Evolutionary conservation across 306 rosid genomes (phyloP), one percentile per base, ranked within the genome.

Genomic region (Dalbergia cochinchinensis): DNA sequence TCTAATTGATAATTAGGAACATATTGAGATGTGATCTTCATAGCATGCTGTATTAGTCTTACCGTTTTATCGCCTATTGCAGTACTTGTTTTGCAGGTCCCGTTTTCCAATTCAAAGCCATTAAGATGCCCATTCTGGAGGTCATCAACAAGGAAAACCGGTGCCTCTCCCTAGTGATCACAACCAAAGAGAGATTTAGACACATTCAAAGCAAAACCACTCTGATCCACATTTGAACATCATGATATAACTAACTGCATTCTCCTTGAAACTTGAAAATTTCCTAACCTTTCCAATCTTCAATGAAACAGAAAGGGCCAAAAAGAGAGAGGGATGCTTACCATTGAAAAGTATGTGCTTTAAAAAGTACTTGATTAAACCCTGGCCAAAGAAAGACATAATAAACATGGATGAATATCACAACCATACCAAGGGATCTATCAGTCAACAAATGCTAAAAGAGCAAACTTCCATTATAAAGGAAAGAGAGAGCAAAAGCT

Each of bases 141-240:
- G 77, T 82, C 97, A 66, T 91, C 91, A 84, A 79, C 90, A 69
- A 83, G 78, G 80, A 95, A 90, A 61, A 89, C 91, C 3, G 98
- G 97, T 48, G 99, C 98, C 87, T 91, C 90, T 34, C 99, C 99
- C 99, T 95, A 80, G 64, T 47, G 71, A 85, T 80, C 89, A 84
- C 45, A 81, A 78, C 53, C 62, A 69, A 79, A 72, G 65, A 76
- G 19, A 85, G 75, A 84, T 82, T 82, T 37, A 80, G 51, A 64
- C 7, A 80, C 78, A 60, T 26, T 65, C 55, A 82, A 69, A 79
- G 11, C 50, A 80, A 82, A 80, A 67, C 57, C 65, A 63, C 74
- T 73, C 31, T 64, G 71, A 75, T 85, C 86, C 85, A 69, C 7
- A 73, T 74, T 75, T 48, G 63, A 42, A 70, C 18, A 82, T 39